Percentiles rank a stretch among this genome's conserved stretches.
Evolutionary conservation across 2,329 filamentous ascomycete genomes (phyloP).

Genomic region (Fusarium nelsonii): DNA sequence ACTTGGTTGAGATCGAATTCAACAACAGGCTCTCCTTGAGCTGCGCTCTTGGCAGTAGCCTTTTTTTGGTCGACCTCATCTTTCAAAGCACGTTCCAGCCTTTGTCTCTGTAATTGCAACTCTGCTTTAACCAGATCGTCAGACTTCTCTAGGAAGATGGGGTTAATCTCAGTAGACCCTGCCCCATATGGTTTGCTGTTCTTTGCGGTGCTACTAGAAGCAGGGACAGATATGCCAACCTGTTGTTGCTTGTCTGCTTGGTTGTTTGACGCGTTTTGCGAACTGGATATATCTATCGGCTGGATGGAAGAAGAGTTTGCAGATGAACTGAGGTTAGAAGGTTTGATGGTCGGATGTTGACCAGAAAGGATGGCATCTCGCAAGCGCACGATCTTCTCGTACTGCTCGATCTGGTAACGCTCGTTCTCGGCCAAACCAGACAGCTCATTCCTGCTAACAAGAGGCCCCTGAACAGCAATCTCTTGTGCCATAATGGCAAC

Average conservation of each 20-base stretch:
- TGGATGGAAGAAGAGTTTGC: slow-evolving; percentile 37
- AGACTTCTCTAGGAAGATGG: slow-evolving; percentile 87
- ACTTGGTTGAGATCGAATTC: slow-evolving; percentile 81
- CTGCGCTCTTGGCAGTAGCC: slow-evolving; percentile 55
- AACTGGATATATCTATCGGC: slow-evolving; percentile 42
- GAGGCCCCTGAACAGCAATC: slow-evolving; percentile 31
- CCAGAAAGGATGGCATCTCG: slow-evolving; percentile 85
- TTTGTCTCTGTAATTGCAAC: slow-evolving; percentile 81
- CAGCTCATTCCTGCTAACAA: slow-evolving; percentile 41
- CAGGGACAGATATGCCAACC: slow-evolving; percentile 16
- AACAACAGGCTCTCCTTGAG: slow-evolving; percentile 66
- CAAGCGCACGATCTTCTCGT: slow-evolving; percentile 83
- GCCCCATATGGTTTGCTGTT: slow-evolving; percentile 58
- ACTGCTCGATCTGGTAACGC: slow-evolving; percentile 73
- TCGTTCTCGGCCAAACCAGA: slow-evolving; percentile 59
- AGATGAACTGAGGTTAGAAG: slow-evolving; percentile 54
- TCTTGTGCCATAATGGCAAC: slow-evolving; percentile 48
- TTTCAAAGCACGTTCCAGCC: slow-evolving; percentile 80
- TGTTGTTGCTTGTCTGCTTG: slow-evolving; percentile 52
- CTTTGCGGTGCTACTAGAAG: slow-evolving; percentile 46
- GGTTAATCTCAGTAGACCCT: slow-evolving; percentile 78
- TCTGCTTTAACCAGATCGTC: slow-evolving; percentile 86
- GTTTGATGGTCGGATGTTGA: slow-evolving; percentile 73
- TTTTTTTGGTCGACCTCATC: slow-evolving; percentile 79
- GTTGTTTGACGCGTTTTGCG: slow-evolving; percentile 23